Evolutionary conservation across 2,329 filamentous ascomycete species (phyloP).

Genomic region (Neonectria hederae): DNA sequence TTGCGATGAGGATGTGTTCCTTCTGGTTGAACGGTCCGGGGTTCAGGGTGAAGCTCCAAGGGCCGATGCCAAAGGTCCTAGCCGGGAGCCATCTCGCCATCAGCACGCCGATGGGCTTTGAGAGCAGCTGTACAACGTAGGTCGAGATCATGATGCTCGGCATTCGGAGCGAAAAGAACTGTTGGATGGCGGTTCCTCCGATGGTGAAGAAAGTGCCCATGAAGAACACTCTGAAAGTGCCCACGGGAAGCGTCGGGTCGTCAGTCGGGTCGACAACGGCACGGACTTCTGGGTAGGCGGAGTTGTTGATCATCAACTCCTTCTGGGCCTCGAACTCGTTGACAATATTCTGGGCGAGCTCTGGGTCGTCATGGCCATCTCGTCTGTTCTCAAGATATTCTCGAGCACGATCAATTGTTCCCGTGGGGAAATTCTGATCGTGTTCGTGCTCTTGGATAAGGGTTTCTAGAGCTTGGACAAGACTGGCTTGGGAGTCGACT

Average conservation of each 20-base stretch:
- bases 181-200: conserved; percentile 33
- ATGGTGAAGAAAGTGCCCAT: conserved; percentile 51
- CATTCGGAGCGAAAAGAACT: conserved; percentile 54
- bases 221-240: conserved; percentile 53
- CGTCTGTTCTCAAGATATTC: conserved; percentile 47
- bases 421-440: conserved; percentile 58
- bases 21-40: conserved; percentile 63
- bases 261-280: conserved; percentile 57
- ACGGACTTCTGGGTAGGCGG: conserved; percentile 54
- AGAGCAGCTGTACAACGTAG: conserved; percentile 53
- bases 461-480: conserved; percentile 18
- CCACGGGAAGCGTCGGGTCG: conserved; percentile 50
- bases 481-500: not conserved
- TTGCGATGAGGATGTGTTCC: conserved; percentile 64
- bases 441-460: conserved; percentile 53
- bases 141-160: conserved; percentile 52
- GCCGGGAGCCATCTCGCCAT: conserved; percentile 41
- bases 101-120: conserved; percentile 49
- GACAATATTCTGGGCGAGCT: conserved; percentile 30
- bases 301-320: conserved; percentile 47
- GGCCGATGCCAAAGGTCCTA: conserved; percentile 9
- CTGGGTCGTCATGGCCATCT: conserved; percentile 20
- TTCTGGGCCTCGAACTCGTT: conserved; percentile 33
- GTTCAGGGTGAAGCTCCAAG: conserved; percentile 50
- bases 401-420: conserved; percentile 52